These are phyloP conservation scores for Gentiana macrophylla DNA, from an alignment of 257 asterid species.

Conservation along the genomic window DNA sequence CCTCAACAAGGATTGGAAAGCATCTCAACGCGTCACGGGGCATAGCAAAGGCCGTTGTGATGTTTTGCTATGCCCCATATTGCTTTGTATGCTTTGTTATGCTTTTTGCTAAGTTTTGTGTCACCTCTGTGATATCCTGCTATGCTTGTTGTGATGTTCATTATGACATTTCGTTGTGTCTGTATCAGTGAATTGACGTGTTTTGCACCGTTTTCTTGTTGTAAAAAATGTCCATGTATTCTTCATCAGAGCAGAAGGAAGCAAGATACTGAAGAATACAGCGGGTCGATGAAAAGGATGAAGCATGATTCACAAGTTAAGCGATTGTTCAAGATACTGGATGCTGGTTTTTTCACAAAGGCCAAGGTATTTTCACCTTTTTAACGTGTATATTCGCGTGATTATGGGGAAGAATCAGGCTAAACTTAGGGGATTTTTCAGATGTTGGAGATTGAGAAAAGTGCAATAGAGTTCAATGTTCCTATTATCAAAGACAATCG, in stretches of 20 bases:
- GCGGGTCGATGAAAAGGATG: conserved; percentile 29
- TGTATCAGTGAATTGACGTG: conserved; percentile 12
- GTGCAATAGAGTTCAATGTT: conserved; percentile 55
- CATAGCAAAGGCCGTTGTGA: background rate
- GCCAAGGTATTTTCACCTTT: conserved; percentile 37
- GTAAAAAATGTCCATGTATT: conserved; percentile 8
- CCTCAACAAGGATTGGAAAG: too few species aligned
- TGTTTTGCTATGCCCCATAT: too few species aligned
- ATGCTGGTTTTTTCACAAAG: conserved; percentile 56
- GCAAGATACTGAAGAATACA: conserved; percentile 16
- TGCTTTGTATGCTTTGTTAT: background rate
- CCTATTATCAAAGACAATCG: conserved; percentile 58
- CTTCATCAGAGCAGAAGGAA: conserved; percentile 54
- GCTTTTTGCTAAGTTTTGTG: background rate
- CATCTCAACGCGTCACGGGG: too few species aligned
- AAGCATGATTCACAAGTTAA: conserved; percentile 21
- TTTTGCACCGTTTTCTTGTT: background rate
- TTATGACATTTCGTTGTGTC: conserved; percentile 28
- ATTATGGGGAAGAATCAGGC: background rate
- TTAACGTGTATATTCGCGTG: background rate
- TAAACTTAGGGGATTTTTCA: conserved; percentile 10
- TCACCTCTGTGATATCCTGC: background rate
- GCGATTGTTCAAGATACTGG: conserved; percentile 46
- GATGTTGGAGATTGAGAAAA: conserved; percentile 73
- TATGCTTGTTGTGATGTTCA: too few species aligned